Evolutionary conservation across 2,329 filamentous ascomycete species (phyloP), one percentile per base, ranked within the genome.

Genomic region (Emericellopsis atlantica): DNA sequence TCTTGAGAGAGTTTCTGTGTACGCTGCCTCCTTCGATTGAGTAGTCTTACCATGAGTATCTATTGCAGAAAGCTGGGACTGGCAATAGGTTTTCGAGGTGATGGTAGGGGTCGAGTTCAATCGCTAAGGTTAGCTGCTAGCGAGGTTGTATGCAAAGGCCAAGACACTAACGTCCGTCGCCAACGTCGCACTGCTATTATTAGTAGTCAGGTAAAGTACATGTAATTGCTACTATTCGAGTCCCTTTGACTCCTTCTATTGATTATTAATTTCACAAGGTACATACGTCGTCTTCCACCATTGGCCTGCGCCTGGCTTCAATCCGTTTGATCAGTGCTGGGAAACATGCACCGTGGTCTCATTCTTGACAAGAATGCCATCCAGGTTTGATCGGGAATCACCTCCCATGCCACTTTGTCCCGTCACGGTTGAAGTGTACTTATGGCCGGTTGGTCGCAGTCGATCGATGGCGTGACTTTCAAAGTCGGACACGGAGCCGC

Each of bases 361-460:
- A n/a, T 33, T 40, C 32, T 40, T 40, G 32, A 40, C 39, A n/a
- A 33, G 16, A 14, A 40, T 40, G 16, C 39, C 39, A 26, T 22
- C 37, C 31, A 34, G 8, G 39, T 40, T 34, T 15, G 15, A 26
- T 34, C 18, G 10, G 35, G 18, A n/a, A 35, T 6, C 3, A 34
- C 39, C 14, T n/a, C 32, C 39, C 10, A 29, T 23, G 22, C 12
- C 33, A 29, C 26, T 40, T 21, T 37, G 34, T 29, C 40, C 43
- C 16, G 43, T 44, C 24, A 44, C 39, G 15, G 39, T 41, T 14
- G 43, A 44, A 22, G 36, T 39, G 39, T 41, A 44, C 18, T 41
- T 33, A 23, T 44, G 38, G 36, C 39, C 36, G 22, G 26, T 29
- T 32, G 39, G 40, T 36, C 39, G 36, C 15, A 44, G 36, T 32